Conservation (phyloP, 805 yeast species). For the Schwanniomyces polymorphus region DNA sequence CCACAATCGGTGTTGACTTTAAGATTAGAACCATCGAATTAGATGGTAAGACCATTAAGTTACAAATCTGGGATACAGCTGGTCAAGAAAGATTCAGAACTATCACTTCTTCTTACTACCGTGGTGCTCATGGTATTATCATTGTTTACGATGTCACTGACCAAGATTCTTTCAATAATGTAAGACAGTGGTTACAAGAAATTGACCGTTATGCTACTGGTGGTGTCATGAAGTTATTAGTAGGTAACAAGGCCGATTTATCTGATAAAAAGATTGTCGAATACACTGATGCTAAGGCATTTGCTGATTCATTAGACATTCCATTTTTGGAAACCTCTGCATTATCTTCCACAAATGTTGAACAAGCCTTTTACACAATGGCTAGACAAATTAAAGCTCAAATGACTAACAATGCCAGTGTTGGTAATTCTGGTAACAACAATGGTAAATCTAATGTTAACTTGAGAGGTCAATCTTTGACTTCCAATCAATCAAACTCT, state of each 20-base stretch:
- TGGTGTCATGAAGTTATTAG: constrained; percentile 92
- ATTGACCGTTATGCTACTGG: constrained; percentile 98
- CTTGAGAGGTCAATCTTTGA: constrained; percentile 64
- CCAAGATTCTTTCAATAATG: constrained; percentile 93
- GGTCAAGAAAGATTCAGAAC: constrained; percentile 99
- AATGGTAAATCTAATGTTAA: constrained; percentile 66
- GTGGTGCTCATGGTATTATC: constrained; percentile 98
- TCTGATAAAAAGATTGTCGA: constrained; percentile 94
- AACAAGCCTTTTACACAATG: constrained; percentile 98
- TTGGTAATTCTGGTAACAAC: constrained; percentile 21
- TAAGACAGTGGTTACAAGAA: constrained; percentile 98
- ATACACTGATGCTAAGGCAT: constrained; percentile 93
- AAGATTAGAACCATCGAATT: constrained; percentile 85
- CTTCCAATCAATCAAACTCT: constrained; percentile 36
- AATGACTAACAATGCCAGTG: constrained; percentile 68
- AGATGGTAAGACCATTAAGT: constrained; percentile 95
- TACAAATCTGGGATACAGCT: constrained; percentile 99
- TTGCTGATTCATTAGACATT: constrained; percentile 91
- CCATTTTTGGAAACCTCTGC: constrained; percentile 98
- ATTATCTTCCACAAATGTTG: constrained; percentile 91
- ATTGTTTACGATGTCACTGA: constrained; percentile 98
- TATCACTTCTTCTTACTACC: constrained; percentile 93
- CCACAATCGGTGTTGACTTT: constrained; percentile 98
- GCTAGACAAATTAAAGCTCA: constrained; percentile 97
- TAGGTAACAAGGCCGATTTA: constrained; percentile 95